Conservation (phyloP, 1,284 basidiomycete species). For the Malassezia pachydermatis region DNA sequence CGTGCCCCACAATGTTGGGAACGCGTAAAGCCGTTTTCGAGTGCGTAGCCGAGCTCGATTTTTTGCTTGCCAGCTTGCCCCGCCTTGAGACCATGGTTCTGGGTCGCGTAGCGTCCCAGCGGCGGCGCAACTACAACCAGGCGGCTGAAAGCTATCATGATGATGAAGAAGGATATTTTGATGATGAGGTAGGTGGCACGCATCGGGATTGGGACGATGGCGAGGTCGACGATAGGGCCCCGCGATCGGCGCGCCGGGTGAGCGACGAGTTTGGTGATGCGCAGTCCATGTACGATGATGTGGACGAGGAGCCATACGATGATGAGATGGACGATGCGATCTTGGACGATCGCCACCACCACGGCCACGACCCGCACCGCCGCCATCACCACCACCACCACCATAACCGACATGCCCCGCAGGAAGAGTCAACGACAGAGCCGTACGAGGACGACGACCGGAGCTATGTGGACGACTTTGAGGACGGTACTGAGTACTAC, state of each 20-base stretch:
- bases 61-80: too few relatives aligned
- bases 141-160: too few relatives aligned
- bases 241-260: background rate
- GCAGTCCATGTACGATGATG: background rate
- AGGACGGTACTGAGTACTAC: too few relatives aligned
- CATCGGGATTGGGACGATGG: background rate
- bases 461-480: background rate
- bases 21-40: too few relatives aligned
- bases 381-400: too few relatives aligned
- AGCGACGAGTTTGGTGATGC: slow-evolving; percentile 5
- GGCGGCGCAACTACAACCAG: slow-evolving; percentile 1
- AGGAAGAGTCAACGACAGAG: too few relatives aligned
- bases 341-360: background rate
- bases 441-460: background rate
- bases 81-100: too few relatives aligned
- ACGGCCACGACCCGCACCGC: background rate
- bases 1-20: background rate
- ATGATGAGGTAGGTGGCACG: background rate
- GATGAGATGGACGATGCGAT: background rate
- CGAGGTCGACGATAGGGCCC: background rate
- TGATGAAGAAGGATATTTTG: background rate
- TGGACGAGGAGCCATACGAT: background rate
- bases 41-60: too few relatives aligned
- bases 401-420: too few relatives aligned
- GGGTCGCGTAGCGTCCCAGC: background rate